Base-by-base conservation (phyloP, 495 filamentous ascomycete species). In the Apodospora peruviana region DNA sequence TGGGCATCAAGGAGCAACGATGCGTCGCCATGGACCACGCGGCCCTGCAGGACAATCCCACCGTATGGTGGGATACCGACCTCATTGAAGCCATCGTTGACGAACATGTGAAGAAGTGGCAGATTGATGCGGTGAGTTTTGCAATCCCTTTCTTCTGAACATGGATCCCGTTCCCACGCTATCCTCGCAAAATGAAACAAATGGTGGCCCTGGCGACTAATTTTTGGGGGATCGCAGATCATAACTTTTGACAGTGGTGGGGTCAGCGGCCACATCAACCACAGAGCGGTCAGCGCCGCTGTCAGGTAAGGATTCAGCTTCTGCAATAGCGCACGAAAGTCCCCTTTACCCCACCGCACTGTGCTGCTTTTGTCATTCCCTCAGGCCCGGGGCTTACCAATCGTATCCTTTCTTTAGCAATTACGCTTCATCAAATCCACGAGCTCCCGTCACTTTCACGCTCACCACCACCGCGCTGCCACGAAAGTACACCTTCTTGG, bases 201-300 rank as follows among this genome's bases (percentile, higher is more conserved):
- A n/a, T n/a, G n/a, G n/a, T n/a, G n/a, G n/a, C n/a, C n/a, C n/a
- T n/a, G n/a, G n/a, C n/a, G n/a, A n/a, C n/a, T n/a, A n/a, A n/a
- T n/a, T n/a, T n/a, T n/a, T n/a, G n/a, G n/a, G n/a, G n/a, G 18
- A 4, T 36, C 17, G 27, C 55, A 70, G 61, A 72, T 72, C 51
- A 59, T 72, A 46, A 72, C 69, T 11, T 72, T 72, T 45, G 69
- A 72, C 48, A 53, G 60, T 25, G 68, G 67, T 27, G 69, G 69
- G 38, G 64, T 72, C 4, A 65, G 60, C 12, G 67, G 67, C 4
- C 69, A 72, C 48, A 63, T 72, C 50, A 72, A 72, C 47, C 69
- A 72, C 50, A 37, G 64, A 24, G 68, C 69, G 19, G 69, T 72
- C 51, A 70, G 66, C 50, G 62, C 62, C 16, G 69, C 67, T 12